phyloP scores from a whole-genome alignment of 257 asterid genomes.

The Galeopsis tetrahit region DNA sequence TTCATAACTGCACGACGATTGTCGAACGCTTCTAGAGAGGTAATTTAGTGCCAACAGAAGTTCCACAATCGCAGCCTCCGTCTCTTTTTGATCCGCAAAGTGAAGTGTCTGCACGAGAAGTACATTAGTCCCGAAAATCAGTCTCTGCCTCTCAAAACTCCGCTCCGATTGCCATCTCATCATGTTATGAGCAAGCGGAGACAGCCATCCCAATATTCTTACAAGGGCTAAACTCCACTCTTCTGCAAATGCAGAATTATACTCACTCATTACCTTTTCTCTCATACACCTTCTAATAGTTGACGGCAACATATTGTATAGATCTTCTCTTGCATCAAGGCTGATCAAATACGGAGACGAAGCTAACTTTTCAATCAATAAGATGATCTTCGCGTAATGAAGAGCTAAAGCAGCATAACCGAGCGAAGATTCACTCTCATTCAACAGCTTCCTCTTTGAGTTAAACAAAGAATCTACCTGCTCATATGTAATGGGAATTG shows the following conservation, averaged over 20 bases:
- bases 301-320: constrained; percentile 73
- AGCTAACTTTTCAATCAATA: constrained; percentile 66
- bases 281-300: constrained; percentile 59
- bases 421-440: constrained; percentile 53
- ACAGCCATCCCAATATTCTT: constrained; percentile 70
- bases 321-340: constrained; percentile 77
- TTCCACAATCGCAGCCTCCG: constrained; percentile 66
- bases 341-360: constrained; percentile 65
- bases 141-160: constrained; percentile 64
- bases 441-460: constrained; percentile 45
- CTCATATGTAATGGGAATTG: constrained; percentile 27
- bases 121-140: constrained; percentile 59
- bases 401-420: constrained; percentile 73
- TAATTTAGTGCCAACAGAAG: constrained; percentile 73
- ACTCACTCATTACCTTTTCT: constrained; percentile 48
- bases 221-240: too few relatives aligned
- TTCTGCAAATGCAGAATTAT: too few relatives aligned
- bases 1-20: constrained; percentile 40
- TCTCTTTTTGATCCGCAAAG: constrained; percentile 63
- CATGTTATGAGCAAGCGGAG: constrained; percentile 80
- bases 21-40: constrained; percentile 55
- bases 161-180: constrained; percentile 79
- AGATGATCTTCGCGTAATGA: constrained; percentile 70
- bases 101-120: constrained; percentile 83
- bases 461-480: constrained; percentile 32